Conservation (phyloP, 2,329 filamentous ascomycete genomes). For the Cladosporium austrohemisphaericum region DNA sequence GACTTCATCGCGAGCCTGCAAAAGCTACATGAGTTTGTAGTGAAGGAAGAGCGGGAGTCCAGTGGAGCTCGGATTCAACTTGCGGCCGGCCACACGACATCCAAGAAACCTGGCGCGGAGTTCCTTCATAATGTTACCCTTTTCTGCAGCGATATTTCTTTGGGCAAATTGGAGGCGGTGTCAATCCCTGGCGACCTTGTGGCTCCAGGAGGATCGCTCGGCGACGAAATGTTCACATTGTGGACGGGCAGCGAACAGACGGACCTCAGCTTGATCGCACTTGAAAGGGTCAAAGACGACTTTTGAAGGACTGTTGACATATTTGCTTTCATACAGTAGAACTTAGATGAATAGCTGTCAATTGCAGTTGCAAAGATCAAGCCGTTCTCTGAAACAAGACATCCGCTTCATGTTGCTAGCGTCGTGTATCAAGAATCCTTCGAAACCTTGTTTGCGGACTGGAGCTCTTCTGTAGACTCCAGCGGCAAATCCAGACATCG, state of each 20-base stretch:
- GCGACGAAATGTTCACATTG: background rate
- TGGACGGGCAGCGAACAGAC: background rate
- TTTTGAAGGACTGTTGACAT: too few relatives aligned
- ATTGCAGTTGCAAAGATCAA: too few relatives aligned
- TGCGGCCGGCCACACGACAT: slow-evolving; percentile 6
- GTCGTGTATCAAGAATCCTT: too few relatives aligned
- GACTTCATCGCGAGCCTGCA: slow-evolving; percentile 1
- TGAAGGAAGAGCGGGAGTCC: background rate
- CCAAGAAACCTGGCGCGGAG: background rate
- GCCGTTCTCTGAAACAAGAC: too few relatives aligned
- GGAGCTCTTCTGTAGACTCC: too few relatives aligned
- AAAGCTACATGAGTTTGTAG: background rate
- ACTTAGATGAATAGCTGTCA: too few relatives aligned
- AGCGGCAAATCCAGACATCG: too few relatives aligned
- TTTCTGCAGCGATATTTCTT: background rate
- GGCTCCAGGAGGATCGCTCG: slow-evolving; percentile 5
- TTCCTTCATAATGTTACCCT: background rate
- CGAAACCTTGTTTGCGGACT: too few relatives aligned
- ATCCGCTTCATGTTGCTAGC: too few relatives aligned
- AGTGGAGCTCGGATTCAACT: background rate
- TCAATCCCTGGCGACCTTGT: background rate
- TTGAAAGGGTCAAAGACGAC: background rate
- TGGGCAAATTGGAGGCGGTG: background rate
- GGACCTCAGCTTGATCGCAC: slow-evolving; percentile 4
- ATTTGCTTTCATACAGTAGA: too few relatives aligned